Evolutionary conservation across 176 grass and related monocot species (phyloP), one percentile per base, ranked within the genome.

Genomic region (Ampelocalamus luodianensis): DNA sequence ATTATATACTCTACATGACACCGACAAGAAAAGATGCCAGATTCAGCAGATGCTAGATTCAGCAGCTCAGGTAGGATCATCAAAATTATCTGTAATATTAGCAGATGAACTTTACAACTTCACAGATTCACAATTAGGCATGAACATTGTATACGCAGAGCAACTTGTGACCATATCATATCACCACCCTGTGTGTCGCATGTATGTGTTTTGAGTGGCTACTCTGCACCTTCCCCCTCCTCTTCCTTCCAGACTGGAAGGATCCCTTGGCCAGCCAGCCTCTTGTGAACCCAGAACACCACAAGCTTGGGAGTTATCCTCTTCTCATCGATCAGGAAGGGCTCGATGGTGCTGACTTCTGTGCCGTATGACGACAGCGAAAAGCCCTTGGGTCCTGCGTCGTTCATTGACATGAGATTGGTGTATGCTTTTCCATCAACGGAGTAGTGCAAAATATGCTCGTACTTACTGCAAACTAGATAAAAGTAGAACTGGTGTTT

Each of bases 281-380:
- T 90, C 82, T 98, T 98, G 62, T 87, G 83, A 22, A 98, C 91
- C 96, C 96, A 98, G 86, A 98, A 98, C 46, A 92, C 93, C 42
- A 98, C 89, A 55, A 83, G 84, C 82, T 86, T 86, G 20, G 84
- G 15, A 23, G 89, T 88, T 53, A 95, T 73, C 87, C 83, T 98
- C 80, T 92, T 98, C 85, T 98, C 95, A 17, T 98, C 95, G 58
- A 98, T 87, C 3, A 92, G 84, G 79, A 98, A 98, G 4, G 96
- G 96, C 75, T 98, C 96, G 44, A 98, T 89, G 16, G 96, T 98
- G 82, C 93, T 98, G 10, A 90, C 89, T 46, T 79, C 90, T 42
- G 79, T 86, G 39, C 77, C 73, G 53, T 98, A 96, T 0, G 96
- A 98, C 2, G 93, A 90, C 32, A 96, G 34, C 3, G 91, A 83